Evolutionary conservation across 2,329 filamentous ascomycete genomes (phyloP), one percentile per base, ranked within the genome.

Genomic region (Botryotinia calthae): DNA sequence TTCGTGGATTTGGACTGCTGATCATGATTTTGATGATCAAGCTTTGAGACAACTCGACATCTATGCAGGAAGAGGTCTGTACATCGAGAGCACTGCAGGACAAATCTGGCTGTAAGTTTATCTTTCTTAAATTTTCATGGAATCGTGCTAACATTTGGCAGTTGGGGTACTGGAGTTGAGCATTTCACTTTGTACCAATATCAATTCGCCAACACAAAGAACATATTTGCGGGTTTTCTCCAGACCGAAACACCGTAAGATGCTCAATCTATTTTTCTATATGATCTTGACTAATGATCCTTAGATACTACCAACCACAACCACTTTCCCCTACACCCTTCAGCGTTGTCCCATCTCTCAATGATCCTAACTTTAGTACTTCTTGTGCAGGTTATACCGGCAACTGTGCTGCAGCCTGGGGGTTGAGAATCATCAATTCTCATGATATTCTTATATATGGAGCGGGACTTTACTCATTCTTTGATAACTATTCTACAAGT

Each of bases 291-390:
- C 44, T 71, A 22, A 71, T 46, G 4, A 63, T 10, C 10, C 48
- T 51, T 48, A 78, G 76, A 59, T 93, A 93, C 82, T 92, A 88
- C 81, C 91, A 93, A 80, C 88, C 90, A 37, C 88, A 87, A 78
- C 90, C 91, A 0, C 82, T 82, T 63, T 88, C 90, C 0, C 84
- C 82, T 82, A 12, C 91, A 89, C 91, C 90, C 40, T 93, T 91
- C 81, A 83, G 83, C 0, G 81, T 73, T 6, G 72, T 73, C n/a
- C 5, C 74, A 34, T 79, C 83, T 0, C 77, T 82, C 0, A 82
- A 84, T 31, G 87, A 90, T 75, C 87, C 87, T 0, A 82, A 83
- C 81, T 92, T 86, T 16, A 62, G 78, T 0, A 79, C 82, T 67
- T 77, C 72, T 37, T 87, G 86, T 74, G 76, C 79, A n/a, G 84